Base-by-base conservation (phyloP, 495 filamentous ascomycete species). In the Delitschia confertaspora region DNA sequence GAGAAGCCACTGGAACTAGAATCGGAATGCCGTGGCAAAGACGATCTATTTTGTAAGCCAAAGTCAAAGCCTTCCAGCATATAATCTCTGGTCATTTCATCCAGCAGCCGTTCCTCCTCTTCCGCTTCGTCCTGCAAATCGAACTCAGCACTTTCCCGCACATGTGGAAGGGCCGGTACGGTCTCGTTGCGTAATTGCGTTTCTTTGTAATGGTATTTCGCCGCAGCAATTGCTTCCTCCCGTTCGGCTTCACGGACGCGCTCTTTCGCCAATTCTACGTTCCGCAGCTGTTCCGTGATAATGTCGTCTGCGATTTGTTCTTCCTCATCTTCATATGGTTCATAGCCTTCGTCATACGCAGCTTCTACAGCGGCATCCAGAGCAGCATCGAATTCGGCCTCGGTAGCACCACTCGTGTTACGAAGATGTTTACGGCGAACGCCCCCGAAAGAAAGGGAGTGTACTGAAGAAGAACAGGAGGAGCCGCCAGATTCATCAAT, bases 311-410 rank as follows among this genome's bases (percentile, higher is more conserved):
- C 38, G 2, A 48, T 30, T 0, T 31, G 43, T 25, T 33, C 41
- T 7, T 50, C 60, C 22, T 65, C 61, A 10, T 66, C 67, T 38
- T 75, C 73, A 55, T 74, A 82, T 4, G 84, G 82, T 55, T 94
- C 88, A 54, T 84, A 82, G 4, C 85, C 87, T 51, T 96, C 86
- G 60, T 94, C 84, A 60, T 95, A 96, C 16, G 91, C 91, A 27
- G 89, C 88, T 60, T 96, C 91, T 7, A 96, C 85, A 9, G 93
- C 93, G 2, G 87, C 91, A 68, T 98, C 91, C 23, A 96, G 67
- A 21, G 93, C 93, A 23, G 88, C 86, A 65, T 94, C 86, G 58
- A 95, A 95, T 55, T 93, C 89, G 14, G 89, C 85, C 55, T 93
- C 86, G 0, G 87, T 93, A 19, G 75, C 78, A 17, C 79, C 78